Evolutionary conservation across 1,284 basidiomycete species (phyloP).

Genomic region (Tylopilus sp.): DNA sequence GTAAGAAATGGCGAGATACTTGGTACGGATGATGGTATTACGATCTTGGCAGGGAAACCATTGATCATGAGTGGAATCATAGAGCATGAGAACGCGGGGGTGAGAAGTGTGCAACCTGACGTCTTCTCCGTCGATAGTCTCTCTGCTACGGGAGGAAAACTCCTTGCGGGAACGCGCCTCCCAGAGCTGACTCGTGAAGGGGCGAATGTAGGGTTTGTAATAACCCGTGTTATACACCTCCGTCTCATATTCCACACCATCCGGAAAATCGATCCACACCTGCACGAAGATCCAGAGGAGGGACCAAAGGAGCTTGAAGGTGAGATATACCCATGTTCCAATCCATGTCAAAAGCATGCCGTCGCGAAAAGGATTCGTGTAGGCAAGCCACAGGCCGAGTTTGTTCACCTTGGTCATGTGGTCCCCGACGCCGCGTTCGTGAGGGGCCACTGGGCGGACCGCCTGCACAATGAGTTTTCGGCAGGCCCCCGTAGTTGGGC

Average conservation of each 20-base stretch:
- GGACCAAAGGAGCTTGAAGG: conserved; percentile 2
- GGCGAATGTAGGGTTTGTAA: conserved; percentile 23
- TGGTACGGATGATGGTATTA: conserved; percentile 6
- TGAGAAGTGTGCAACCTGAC: conserved; percentile 15
- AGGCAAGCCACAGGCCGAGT: conserved; percentile 28
- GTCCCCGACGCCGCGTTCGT: conserved; percentile 16
- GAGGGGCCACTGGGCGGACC: conserved; percentile 5
- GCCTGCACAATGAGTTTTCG: conserved; percentile 25
- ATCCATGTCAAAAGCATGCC: conserved; percentile 14
- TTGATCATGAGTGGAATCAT: neutral
- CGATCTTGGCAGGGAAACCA: conserved; percentile 14
- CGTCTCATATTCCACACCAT: neutral
- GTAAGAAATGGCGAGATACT: conserved; percentile 30
- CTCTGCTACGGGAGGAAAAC: conserved; percentile 15
- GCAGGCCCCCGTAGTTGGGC: conserved; percentile 29
- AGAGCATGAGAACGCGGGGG: conserved; percentile 24
- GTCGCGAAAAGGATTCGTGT: conserved; percentile 8
- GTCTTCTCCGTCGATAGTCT: neutral
- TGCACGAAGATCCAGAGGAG: neutral
- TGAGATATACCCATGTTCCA: conserved; percentile 14
- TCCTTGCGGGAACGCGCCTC: conserved; percentile 29
- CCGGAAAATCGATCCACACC: neutral
- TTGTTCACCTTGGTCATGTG: conserved; percentile 9
- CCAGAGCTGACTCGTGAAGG: conserved; percentile 27
- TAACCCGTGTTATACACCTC: conserved; percentile 12